Percentiles rank a stretch among this genome's conserved stretches.
phyloP scores from a whole-genome alignment of 2,329 filamentous ascomycete genomes.

The Pyricularia sp. region DNA sequence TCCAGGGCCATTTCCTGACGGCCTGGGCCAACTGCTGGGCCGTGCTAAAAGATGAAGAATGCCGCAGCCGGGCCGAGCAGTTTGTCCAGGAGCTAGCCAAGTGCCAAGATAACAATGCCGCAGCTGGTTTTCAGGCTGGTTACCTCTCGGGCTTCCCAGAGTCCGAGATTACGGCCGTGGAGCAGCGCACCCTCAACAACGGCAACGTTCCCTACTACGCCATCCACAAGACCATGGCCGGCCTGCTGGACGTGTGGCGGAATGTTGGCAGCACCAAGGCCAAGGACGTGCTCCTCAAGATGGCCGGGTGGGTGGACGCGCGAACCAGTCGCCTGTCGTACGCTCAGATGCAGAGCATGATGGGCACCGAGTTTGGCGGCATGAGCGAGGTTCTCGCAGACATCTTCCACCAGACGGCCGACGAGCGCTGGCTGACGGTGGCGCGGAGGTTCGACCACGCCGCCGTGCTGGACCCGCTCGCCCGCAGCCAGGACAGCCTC shows the following conservation, averaged over 20 bases:
- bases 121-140: too few relatives aligned
- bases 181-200: conserved; percentile 27
- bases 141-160: too few relatives aligned
- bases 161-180: too few relatives aligned
- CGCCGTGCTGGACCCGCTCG: conserved; percentile 34
- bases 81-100: too few relatives aligned
- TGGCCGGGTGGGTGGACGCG: too few relatives aligned
- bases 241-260: conserved; percentile 39
- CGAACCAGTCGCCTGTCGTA: conserved; percentile 22
- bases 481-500: conserved; percentile 32
- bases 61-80: too few relatives aligned
- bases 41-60: too few relatives aligned
- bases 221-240: conserved; percentile 44
- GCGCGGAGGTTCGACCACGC: conserved; percentile 42
- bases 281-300: conserved; percentile 28
- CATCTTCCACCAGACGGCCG: conserved; percentile 34
- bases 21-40: too few relatives aligned
- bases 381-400: conserved; percentile 43
- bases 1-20: too few relatives aligned
- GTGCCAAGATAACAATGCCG: too few relatives aligned
- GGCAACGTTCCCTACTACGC: conserved; percentile 45
- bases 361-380: conserved; percentile 41
- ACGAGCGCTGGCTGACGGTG: conserved; percentile 33
- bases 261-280: conserved; percentile 31
- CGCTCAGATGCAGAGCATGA: conserved; percentile 34